Evolutionary conservation across 2,329 filamentous ascomycete species (phyloP), one percentile per base, ranked within the genome.

Genomic region (Fusarium brevicatenulatum): DNA sequence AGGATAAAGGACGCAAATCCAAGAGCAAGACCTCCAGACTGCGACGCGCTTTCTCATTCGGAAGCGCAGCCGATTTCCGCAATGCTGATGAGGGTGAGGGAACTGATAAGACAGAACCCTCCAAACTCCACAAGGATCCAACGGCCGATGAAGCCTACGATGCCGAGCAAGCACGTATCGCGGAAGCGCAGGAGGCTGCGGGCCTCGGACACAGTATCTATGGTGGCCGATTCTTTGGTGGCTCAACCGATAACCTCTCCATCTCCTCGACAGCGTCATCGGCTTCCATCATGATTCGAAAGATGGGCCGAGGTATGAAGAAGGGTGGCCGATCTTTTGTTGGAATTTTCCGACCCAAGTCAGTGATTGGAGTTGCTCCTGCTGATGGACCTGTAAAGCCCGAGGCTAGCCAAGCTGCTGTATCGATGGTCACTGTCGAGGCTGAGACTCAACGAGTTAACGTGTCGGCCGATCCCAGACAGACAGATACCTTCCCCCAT

Each of bases 221-320:
- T 81, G 93, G 93, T 30, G 93, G 94, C 19, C 92, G 92, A 72
- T 89, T 95, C 72, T 98, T 98, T 80, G 90, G 91, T 21, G 93
- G 94, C 19, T 99, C 96, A 9, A 98, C 94, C 0, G 96, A 99
- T 82, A 98, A 98, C 76, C 84, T 99, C 49, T 97, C 94, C 19
- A 94, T 97, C 72, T 95, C 93, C 3, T 97, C 94, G 8, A 97
- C 94, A 15, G 94, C 94, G 25, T 97, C 94, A 11, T 97, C 94
- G 25, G 94, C 94, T 39, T 97, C 94, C 36, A 91, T 97, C 77
- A 97, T 97, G 94, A 93, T 99, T 74, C 91, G 96, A 59, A 99
- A 99, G 85, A 99, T 99, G 96, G 96, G 96, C 63, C 94, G 95
- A 73, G 95, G 95, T n/a, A 93, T 98, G 91, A 98, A 97, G 88